Percentiles rank a stretch among this genome's conserved stretches.
These are phyloP conservation scores for Umbelopsis sp. DNA, from an alignment of 371 early-diverging fungal genomes.

Conservation along the genomic window DNA sequence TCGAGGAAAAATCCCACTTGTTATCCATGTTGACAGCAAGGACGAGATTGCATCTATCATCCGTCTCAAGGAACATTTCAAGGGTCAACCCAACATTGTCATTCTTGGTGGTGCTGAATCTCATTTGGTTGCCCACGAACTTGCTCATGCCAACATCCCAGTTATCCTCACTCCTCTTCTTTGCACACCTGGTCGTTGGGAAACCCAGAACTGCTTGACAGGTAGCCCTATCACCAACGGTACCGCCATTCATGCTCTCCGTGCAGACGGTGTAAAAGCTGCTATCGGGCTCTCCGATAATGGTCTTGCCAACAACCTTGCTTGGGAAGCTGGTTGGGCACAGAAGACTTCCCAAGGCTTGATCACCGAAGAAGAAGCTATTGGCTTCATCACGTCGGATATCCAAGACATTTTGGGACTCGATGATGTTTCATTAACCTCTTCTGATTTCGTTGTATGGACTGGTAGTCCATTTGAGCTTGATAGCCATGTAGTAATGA, in stretches of 20 bases:
- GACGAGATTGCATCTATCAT: constrained; percentile 76
- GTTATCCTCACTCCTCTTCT: constrained; percentile 69
- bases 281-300: constrained; percentile 62
- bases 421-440: constrained; percentile 1
- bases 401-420: constrained; percentile 67
- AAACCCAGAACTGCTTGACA: constrained; percentile 69
- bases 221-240: constrained; percentile 61
- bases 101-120: constrained; percentile 76
- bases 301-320: constrained; percentile 65
- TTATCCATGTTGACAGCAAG: constrained; percentile 63
- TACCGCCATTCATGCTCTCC: constrained; percentile 64
- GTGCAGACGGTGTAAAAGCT: constrained; percentile 66
- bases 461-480: constrained; percentile 61
- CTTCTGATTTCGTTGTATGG: constrained; percentile 51
- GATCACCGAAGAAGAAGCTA: constrained; percentile 63
- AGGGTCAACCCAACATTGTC: constrained; percentile 40
- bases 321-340: constrained; percentile 84
- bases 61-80: constrained; percentile 53
- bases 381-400: constrained; percentile 74
- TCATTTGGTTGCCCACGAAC: constrained; percentile 62
- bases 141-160: constrained; percentile 60
- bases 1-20: constrained; percentile 65
- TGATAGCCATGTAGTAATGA: constrained; percentile 46
- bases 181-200: constrained; percentile 70
- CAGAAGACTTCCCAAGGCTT: constrained; percentile 41